phyloP scores from a whole-genome alignment of 2,329 filamentous ascomycete species.

The Claviceps quebecensis region DNA sequence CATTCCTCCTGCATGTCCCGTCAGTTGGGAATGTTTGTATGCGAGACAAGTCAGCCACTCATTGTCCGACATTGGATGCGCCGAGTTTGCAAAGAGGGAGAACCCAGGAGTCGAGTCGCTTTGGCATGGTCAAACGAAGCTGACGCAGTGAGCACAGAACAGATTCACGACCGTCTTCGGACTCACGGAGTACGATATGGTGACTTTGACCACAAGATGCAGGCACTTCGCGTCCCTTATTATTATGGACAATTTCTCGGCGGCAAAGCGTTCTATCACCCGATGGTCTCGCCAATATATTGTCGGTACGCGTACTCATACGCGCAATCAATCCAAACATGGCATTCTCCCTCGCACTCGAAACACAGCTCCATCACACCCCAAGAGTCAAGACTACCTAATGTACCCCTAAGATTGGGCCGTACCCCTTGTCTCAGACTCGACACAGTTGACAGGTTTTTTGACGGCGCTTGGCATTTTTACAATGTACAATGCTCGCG shows the following conservation, averaged over 20 bases:
- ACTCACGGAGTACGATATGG: not conserved
- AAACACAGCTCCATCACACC: not conserved
- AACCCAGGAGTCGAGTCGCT: too few species aligned
- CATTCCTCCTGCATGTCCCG: not conserved
- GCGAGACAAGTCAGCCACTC: not conserved
- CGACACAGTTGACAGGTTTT: not conserved
- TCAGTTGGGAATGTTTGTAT: slow-evolving; percentile 1
- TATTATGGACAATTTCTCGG: too few species aligned
- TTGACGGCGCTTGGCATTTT: not conserved
- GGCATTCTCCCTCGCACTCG: not conserved
- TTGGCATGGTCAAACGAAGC: not conserved
- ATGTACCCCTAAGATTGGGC: too few species aligned
- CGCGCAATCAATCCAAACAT: not conserved
- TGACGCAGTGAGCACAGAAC: not conserved
- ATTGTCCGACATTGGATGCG: too few species aligned
- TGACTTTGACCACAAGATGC: not conserved
- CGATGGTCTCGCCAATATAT: too few species aligned
- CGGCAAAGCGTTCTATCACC: too few species aligned
- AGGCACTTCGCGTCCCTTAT: too few species aligned
- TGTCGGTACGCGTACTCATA: too few species aligned
- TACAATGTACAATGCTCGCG: not conserved
- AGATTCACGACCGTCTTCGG: not conserved
- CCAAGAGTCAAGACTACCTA: too few species aligned
- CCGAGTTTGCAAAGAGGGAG: too few species aligned
- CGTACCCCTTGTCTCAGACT: not conserved